Evolutionary conservation across 495 filamentous ascomycete genomes (phyloP), one percentile per base, ranked within the genome.

Genomic region (Pseudotulostoma volvatum): DNA sequence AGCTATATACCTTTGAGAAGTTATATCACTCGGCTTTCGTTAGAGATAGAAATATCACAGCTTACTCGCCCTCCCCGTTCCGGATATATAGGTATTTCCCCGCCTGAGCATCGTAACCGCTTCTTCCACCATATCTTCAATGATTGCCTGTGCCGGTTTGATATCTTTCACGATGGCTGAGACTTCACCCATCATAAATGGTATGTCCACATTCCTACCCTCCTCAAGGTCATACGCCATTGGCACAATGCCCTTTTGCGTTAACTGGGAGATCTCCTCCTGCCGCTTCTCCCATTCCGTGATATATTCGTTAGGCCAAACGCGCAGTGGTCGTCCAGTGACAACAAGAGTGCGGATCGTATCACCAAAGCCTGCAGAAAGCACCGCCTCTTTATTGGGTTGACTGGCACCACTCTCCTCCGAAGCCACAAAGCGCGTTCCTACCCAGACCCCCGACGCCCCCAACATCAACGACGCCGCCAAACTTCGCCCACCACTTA

Each of bases 171-270:
- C 74, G 7, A 72, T 63, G 1, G 79, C 88, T 0, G 84, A 80
- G 11, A 94, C 85, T 63, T 92, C 83, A n/a, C 85, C 85, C 85
- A 94, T 94, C 45, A 94, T 46, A 56, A 84, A 86, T 19, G 85
- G 85, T 40, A 77, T 64, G 50, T 93, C 84, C 28, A 90, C 60
- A 42, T 90, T 83, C 38, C 71, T 73, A 14, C 63, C 68, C 3
- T 78, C 81, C 33, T 88, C 80, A 54, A 93, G 56, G 59, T 93
- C 85, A 52, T 79, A 63, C 61, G 77, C 71, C 49, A 92, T 60
- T 1, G 85, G 85, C 44, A 90, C 78, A 19, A 90, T 53, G 2
- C 85, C 85, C 49, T 68, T 63, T 20, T 68, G 70, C 33, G 76
- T 83, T 65, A 93, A 62, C 53, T 70, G 63, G 51, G 68, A 69